These are phyloP conservation scores for Alternaria panax DNA, from an alignment of 2,329 filamentous ascomycete genomes.

Conservation along the genomic window DNA sequence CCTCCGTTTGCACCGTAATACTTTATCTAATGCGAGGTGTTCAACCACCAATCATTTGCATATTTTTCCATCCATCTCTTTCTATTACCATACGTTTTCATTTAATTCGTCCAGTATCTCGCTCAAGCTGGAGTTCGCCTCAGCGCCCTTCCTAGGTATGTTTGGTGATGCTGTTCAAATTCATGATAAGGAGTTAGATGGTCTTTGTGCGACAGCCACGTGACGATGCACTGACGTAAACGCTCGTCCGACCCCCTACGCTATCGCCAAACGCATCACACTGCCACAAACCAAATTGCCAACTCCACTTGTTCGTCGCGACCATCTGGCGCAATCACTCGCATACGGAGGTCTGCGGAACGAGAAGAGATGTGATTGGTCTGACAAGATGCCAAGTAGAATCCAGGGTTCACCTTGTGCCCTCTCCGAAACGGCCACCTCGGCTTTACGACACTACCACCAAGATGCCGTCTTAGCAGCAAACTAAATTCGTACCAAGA, in stretches of 20 bases:
- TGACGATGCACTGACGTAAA: background rate
- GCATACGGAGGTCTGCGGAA: background rate
- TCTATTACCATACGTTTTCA: background rate
- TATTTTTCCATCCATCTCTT: background rate
- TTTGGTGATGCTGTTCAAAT: background rate
- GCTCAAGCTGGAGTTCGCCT: background rate
- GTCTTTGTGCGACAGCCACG: background rate
- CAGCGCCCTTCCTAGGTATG: background rate
- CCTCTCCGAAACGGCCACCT: slow-evolving; percentile 6
- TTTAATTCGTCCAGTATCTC: background rate
- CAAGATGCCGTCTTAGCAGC: slow-evolving; percentile 7
- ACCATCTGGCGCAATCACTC: background rate
- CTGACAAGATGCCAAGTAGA: background rate
- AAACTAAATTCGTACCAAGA: slow-evolving; percentile 9
- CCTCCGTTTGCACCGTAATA: background rate
- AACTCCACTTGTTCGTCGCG: background rate
- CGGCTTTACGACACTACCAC: slow-evolving; percentile 5
- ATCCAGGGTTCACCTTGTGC: slow-evolving; percentile 1
- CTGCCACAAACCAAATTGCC: background rate
- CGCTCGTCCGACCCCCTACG: background rate
- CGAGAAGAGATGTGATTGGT: background rate
- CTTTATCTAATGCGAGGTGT: too few relatives aligned
- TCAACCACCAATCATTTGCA: background rate
- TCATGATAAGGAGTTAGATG: background rate
- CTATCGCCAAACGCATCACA: background rate